Base-by-base conservation (phyloP, 495 filamentous ascomycete species). In the Glutinoglossum americanum region DNA sequence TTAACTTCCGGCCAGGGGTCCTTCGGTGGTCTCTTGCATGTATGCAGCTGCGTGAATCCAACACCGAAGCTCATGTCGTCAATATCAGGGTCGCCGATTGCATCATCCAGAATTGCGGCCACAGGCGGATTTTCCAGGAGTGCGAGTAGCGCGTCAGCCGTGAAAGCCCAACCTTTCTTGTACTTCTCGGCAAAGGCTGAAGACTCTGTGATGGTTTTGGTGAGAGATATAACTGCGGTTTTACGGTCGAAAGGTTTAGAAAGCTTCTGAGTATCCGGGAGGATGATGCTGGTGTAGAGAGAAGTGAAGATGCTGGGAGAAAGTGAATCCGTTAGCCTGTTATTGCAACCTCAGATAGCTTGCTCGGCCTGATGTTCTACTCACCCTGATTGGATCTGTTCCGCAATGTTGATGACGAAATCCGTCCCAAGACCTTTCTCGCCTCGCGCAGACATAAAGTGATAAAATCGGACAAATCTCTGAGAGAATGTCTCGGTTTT, bases 41-140 rank as follows among this genome's bases (percentile, higher is more conserved):
- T 96, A 66, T 85, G 89, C 57, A 99, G 75, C 44, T 83, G 78
- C 1, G 92, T 96, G 70, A 93, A 99, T 0, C 87, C 88, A 47
- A 94, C 80, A 11, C 90, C 93, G 63, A 97, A 99, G 54, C 84
- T 81, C 64, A 94, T 79, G 66, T 98, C 90, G 61, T 98, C 92
- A 49, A 92, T 83, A 62, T 97, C 92, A 10, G 84, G 81, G 63
- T 94, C 89, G 17, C 77, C 74, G 61, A 89, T 80, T 25, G 82
- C 65, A 57, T 93, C 88, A 59, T 94, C 89, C 51, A 78, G 76
- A 49, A 77, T 67, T 10, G 78, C 70, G 7, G 86, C 81, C 57
- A 84, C 72, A 4, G 90, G 89, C 6, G 89, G 85, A 68, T 90
- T 87, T 64, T 89, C 80, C 4, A 99, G 76, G 15, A 96, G 77